Evolutionary conservation across 768 basidiomycete species (phyloP).

Genomic region (Lentinula lateritia): DNA sequence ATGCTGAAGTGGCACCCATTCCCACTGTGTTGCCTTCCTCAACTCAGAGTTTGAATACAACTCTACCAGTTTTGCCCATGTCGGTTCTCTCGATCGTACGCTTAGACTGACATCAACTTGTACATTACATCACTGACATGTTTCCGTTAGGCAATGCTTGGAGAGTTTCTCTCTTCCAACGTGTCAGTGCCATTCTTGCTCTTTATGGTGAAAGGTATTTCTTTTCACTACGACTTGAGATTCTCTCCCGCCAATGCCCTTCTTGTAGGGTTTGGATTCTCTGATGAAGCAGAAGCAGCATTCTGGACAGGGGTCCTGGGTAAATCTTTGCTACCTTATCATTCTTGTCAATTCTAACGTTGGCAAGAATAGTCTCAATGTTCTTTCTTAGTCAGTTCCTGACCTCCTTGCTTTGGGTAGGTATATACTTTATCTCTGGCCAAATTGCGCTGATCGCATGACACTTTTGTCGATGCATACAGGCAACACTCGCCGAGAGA

Average conservation of each 20-base stretch:
- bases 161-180: constrained; percentile 92
- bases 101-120: not conserved
- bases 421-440: constrained; percentile 12
- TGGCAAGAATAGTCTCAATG: constrained; percentile 50
- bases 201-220: constrained; percentile 87
- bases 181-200: constrained; percentile 88
- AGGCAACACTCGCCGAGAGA: constrained; percentile 89
- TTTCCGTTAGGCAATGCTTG: constrained; percentile 72
- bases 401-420: constrained; percentile 89
- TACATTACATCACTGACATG: constrained; percentile 4
- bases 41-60: constrained; percentile 66
- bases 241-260: not conserved
- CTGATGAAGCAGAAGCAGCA: constrained; percentile 82
- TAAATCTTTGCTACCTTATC: constrained; percentile 22
- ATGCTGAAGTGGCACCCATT: constrained; percentile 47
- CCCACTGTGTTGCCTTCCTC: constrained; percentile 63
- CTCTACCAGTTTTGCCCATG: constrained; percentile 84
- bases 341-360: constrained; percentile 5
- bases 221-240: not conserved
- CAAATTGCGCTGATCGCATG: constrained; percentile 3
- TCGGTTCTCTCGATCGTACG: constrained; percentile 84
- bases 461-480: constrained; percentile 8
- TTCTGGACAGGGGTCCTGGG: constrained; percentile 86
- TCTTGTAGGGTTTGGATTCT: constrained; percentile 55
- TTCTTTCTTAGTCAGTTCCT: constrained; percentile 96